Evolutionary conservation across 1,284 basidiomycete species (phyloP), one percentile per base, ranked within the genome.

Genomic region (Cronartium quercuum): DNA sequence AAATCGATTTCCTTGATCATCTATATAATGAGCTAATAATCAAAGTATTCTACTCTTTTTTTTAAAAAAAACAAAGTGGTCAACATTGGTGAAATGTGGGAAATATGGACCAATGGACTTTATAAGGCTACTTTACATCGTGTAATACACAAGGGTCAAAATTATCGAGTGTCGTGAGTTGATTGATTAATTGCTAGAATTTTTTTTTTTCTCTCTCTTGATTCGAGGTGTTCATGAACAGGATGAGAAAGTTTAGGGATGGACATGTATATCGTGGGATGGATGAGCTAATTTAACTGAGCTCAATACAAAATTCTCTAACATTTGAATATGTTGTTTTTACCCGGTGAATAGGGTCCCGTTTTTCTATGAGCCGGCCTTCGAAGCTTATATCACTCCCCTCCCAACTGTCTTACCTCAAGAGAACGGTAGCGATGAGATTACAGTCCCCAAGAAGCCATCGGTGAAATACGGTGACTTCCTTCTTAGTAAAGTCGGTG

Each of bases 291-390:
- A 24, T 57, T 57, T 7, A 21, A 10, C 6, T 24, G 34, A 57
- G 55, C 55, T 57, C n/a, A 57, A 13, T 24, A 21, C 13, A 47
- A 47, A 47, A 3, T n/a, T 21, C 13, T 57, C 13, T 15, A 21
- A 24, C n/a, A 18, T 9, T 44, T 44, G 42, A n/a, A n/a, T n/a
- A n/a, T n/a, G 42, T 57, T 57, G 66, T 29, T 18, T 29, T 10
- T 58, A 40, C n/a, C 40, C 40, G 40, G n/a, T 29, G 51, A n/a
- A 67, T 76, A 85, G 90, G 6, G 85, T 92, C 44, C 91, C 91
- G 0, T 92, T 92, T 82, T 92, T 92, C 84, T 92, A 90, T 78
- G 91, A 92, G 80, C 91, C 91, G 0, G 90, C 90, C 76, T 90
- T 90, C 78, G 83, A 87, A 71, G 88, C 90, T 0, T 76, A 84